These are phyloP conservation scores for Microthlaspi erraticum DNA, from an alignment of 345 rosid species.

Conservation along the genomic window DNA sequence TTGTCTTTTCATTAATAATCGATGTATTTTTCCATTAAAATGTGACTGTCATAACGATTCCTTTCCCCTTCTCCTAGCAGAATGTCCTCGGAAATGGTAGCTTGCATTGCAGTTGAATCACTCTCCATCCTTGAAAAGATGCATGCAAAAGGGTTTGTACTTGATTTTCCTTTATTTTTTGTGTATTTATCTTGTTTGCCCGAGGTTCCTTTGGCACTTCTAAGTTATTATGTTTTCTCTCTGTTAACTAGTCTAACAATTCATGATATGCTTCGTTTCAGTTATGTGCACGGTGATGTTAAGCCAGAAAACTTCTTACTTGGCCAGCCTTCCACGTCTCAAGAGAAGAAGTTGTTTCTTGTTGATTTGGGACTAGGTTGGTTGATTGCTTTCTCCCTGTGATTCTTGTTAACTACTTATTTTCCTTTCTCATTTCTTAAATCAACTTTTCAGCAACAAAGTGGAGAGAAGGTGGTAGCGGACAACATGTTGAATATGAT, in stretches of 20 bases:
- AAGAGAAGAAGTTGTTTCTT: conserved; percentile 87
- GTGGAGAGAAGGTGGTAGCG: conserved; percentile 81
- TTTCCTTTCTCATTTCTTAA: conserved; percentile 21
- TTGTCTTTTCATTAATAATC: neutral
- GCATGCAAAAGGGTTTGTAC: conserved; percentile 88
- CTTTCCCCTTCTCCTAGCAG: conserved; percentile 49
- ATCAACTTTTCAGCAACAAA: conserved; percentile 71
- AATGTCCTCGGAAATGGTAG: conserved; percentile 96
- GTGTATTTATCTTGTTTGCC: conserved; percentile 15
- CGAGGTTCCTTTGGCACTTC: conserved; percentile 3
- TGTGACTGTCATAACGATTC: conserved; percentile 21
- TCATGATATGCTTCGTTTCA: conserved; percentile 41
- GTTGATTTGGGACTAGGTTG: conserved; percentile 93
- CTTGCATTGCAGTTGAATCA: conserved; percentile 94
- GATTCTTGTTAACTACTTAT: conserved; percentile 26
- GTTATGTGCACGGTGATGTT: conserved; percentile 98
- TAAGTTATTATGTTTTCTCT: conserved; percentile 22
- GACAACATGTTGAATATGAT: conserved; percentile 93
- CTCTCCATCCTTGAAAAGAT: conserved; percentile 90
- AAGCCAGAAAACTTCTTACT: conserved; percentile 96
- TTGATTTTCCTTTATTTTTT: neutral
- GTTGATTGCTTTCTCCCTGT: conserved; percentile 27
- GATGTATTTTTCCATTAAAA: neutral
- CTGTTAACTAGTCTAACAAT: conserved; percentile 29
- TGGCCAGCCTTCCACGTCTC: conserved; percentile 87